Evolutionary conservation across 805 yeast genomes (phyloP).

Genomic region (Kazachstania viticola): DNA sequence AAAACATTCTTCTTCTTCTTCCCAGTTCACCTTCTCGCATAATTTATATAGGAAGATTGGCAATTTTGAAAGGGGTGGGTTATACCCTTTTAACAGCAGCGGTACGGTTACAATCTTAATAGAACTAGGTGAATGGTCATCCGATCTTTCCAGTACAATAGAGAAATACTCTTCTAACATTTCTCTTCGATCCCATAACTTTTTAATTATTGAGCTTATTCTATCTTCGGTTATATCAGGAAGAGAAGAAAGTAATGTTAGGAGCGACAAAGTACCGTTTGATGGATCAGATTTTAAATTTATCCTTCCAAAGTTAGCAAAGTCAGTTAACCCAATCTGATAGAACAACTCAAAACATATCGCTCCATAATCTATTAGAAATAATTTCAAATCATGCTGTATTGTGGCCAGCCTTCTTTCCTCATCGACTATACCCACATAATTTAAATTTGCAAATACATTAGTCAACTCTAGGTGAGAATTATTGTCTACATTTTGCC

Average conservation of each 20-base stretch:
- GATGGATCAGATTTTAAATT: constrained; percentile 20
- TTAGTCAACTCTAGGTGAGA: constrained; percentile 48
- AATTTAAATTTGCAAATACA: constrained; percentile 56
- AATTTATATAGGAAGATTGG: constrained; percentile 56
- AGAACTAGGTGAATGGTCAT: constrained; percentile 8
- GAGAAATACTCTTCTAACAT: constrained; percentile 79
- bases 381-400: constrained; percentile 70
- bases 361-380: constrained; percentile 70
- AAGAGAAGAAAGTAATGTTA: constrained; percentile 10
- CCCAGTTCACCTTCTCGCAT: constrained; percentile 50
- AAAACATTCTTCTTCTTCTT: constrained; percentile 57
- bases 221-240: constrained; percentile 10
- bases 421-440: constrained; percentile 75
- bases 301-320: constrained; percentile 68
- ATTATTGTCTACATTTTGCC: constrained; percentile 35
- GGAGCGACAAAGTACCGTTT: constrained; percentile 8
- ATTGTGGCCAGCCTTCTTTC: constrained; percentile 62
- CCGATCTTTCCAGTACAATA: constrained; percentile 30
- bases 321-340: constrained; percentile 67
- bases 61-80: constrained; percentile 52
- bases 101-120: constrained; percentile 47
- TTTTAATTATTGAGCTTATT: constrained; percentile 18
- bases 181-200: constrained; percentile 42
- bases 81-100: constrained; percentile 48
- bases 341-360: constrained; percentile 61